phyloP scores from a whole-genome alignment of 2,329 filamentous ascomycete species.

The Stachybotrys chartarum region DNA sequence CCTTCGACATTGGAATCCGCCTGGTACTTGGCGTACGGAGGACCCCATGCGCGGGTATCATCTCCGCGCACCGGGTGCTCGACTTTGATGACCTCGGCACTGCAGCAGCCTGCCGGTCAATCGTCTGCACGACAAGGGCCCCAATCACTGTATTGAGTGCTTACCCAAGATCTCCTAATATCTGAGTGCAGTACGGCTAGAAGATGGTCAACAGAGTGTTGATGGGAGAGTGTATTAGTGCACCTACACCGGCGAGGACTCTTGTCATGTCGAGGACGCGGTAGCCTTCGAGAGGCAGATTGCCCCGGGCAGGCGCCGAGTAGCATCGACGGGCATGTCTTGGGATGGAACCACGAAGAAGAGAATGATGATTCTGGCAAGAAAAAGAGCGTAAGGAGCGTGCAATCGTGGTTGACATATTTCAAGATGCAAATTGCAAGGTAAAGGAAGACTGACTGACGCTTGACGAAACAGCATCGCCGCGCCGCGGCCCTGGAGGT shows the following conservation, averaged over 20 bases:
- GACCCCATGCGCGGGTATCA: slow-evolving; percentile 94
- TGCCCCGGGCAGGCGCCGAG: slow-evolving; percentile 17
- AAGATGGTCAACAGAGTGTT: background rate
- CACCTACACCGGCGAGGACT: slow-evolving; percentile 82
- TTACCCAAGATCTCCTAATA: slow-evolving; percentile 91
- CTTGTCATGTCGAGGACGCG: slow-evolving; percentile 94
- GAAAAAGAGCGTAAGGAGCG: background rate
- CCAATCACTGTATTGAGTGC: slow-evolving; percentile 13
- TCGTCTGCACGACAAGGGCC: background rate
- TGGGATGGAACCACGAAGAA: background rate
- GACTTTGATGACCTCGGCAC: slow-evolving; percentile 94
- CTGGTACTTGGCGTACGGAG: slow-evolving; percentile 79
- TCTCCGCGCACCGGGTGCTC: slow-evolving; percentile 89
- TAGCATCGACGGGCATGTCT: slow-evolving; percentile 15
- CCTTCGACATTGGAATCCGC: slow-evolving; percentile 52
- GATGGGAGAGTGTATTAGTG: too few species aligned
- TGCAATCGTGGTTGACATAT: background rate
- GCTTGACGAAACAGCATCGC: too few species aligned
- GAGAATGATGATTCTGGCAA: background rate
- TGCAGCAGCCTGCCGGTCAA: slow-evolving; percentile 23
- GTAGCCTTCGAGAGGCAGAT: slow-evolving; percentile 71
- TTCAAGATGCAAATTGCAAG: background rate
- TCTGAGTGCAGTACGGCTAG: slow-evolving; percentile 95
- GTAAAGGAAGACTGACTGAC: too few species aligned
- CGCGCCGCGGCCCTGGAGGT: too few species aligned